Conservation (phyloP, 1,284 basidiomycete genomes). For the Boletus smithii region DNA sequence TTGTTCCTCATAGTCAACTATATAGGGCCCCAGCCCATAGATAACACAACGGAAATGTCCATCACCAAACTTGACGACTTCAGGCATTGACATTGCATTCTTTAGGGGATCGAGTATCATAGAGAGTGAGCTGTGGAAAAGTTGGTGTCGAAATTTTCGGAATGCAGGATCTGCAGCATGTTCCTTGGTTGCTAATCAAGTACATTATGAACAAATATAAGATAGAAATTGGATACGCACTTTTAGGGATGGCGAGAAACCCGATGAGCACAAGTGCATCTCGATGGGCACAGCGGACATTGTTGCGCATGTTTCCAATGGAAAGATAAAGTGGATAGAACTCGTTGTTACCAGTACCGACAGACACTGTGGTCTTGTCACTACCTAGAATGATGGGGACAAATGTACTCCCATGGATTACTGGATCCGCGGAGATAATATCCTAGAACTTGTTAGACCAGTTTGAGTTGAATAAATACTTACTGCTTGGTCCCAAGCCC, state of each 20-base stretch:
- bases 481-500: slow-evolving; percentile 4
- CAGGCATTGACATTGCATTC: background rate
- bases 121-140: background rate
- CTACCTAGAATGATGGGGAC: background rate
- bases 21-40: too few relatives aligned
- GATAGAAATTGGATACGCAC: too few relatives aligned
- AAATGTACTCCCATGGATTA: slow-evolving; percentile 20
- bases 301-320: background rate
- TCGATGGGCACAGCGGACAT: background rate
- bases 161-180: background rate
- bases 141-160: background rate
- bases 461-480: background rate
- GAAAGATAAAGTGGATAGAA: slow-evolving; percentile 6
- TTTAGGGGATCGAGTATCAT: background rate
- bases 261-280: background rate
- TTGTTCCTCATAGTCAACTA: too few relatives aligned
- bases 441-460: slow-evolving; percentile 14
- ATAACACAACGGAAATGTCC: background rate
- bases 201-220: too few relatives aligned
- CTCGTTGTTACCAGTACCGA: background rate
- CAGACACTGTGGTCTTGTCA: background rate
- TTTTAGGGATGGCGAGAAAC: background rate
- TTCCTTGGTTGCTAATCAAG: background rate
- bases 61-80: background rate
- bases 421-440: slow-evolving; percentile 16